Percentiles rank a stretch among this genome's conserved stretches.
These are phyloP conservation scores for Botrytis porri DNA, from an alignment of 2,329 filamentous ascomycete genomes.

Conservation along the genomic window DNA sequence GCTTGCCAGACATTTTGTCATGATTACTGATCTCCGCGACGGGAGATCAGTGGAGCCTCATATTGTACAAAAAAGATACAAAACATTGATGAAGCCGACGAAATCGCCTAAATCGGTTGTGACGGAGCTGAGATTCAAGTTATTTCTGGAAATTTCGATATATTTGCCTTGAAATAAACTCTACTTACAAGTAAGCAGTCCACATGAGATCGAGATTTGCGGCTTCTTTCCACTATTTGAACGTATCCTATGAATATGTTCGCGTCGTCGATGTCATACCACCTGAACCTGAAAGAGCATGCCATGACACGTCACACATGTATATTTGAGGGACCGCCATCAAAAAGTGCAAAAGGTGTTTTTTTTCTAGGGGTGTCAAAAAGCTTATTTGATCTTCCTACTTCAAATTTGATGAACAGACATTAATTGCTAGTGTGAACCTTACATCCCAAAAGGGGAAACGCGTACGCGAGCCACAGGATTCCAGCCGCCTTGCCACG, in stretches of 20 bases:
- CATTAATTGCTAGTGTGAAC: conserved; percentile 5
- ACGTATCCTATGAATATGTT: neutral
- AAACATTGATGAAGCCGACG: neutral
- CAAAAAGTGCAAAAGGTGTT: neutral
- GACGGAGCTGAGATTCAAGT: neutral
- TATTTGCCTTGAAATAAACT: neutral
- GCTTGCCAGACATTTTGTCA: neutral
- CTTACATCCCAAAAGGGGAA: neutral
- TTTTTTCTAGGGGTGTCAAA: neutral
- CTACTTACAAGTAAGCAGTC: neutral
- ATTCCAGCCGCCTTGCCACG: neutral
- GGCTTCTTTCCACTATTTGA: neutral
- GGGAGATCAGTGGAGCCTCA: conserved; percentile 10
- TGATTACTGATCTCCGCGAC: conserved; percentile 9
- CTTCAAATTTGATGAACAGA: neutral
- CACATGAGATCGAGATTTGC: neutral
- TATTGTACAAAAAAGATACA: neutral
- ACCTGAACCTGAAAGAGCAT: neutral
- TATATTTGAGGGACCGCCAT: neutral
- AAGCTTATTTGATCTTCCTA: conserved; percentile 10
- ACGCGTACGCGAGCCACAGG: neutral
- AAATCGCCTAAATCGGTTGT: neutral
- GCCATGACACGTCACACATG: neutral
- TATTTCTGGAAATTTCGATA: neutral
- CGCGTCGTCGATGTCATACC: neutral